Evolutionary conservation across 495 filamentous ascomycete species (phyloP).

Genomic region (Xylaria cubensis): DNA sequence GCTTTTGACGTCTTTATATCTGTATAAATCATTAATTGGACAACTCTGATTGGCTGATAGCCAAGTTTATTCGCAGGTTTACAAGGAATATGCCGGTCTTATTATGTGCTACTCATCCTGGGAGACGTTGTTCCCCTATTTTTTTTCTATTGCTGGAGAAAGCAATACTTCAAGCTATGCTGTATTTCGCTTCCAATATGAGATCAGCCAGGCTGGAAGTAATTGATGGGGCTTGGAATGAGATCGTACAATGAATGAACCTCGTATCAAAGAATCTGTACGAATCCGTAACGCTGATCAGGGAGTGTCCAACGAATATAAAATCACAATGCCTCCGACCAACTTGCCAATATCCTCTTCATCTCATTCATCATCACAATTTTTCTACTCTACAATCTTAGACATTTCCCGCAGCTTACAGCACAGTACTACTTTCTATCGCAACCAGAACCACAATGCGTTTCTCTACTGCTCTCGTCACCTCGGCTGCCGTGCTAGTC

Average conservation of each 20-base stretch:
- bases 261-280: background rate
- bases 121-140: background rate
- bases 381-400: background rate
- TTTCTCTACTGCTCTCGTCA: constrained; percentile 7
- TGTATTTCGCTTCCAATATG: background rate
- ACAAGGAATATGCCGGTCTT: background rate
- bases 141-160: background rate
- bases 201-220: background rate
- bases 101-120: background rate
- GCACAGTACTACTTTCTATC: background rate
- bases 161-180: background rate
- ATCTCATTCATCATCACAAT: background rate
- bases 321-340: background rate
- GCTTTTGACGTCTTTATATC: background rate
- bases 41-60: background rate
- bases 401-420: background rate
- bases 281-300: background rate
- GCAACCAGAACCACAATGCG: constrained; percentile 2
- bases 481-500: constrained; percentile 11
- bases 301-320: background rate
- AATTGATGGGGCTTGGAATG: background rate
- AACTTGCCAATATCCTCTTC: background rate
- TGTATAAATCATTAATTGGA: background rate
- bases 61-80: background rate
- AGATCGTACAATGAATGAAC: background rate